Base-by-base conservation (phyloP, 139 green algal genomes). In the Chlamydomonas sp. region DNA sequence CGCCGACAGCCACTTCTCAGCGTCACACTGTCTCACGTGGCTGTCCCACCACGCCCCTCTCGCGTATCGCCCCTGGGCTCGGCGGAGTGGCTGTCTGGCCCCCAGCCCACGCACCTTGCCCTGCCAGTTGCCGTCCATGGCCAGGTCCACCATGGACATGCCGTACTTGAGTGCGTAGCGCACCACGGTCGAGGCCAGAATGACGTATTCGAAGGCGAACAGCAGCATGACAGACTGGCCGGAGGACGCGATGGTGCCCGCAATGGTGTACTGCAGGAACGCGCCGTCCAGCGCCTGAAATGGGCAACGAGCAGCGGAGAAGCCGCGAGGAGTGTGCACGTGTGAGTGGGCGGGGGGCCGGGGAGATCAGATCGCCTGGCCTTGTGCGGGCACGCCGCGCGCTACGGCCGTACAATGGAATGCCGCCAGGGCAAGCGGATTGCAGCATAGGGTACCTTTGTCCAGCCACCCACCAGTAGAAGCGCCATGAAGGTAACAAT, bases 161-260 rank as follows among this genome's bases (percentile, higher is more conserved):
- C 81, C 78, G 90, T 99, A 99, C 92, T 99, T 99, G 85, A 96
- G 66, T 74, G 93, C 90, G 71, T 95, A 95, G 71, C 93, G 90
- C 57, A 96, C 86, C 12, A 95, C 87, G 9, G 95, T 91, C 0
- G 94, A 97, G 5, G 94, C 93, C 76, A 97, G 94, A 87, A 99
- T 98, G 73, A 98, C 92, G 90, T 99, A 99, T 92, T 99, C 98
- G 88, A 99, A 99, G 0, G 97, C 97, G 84, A 99, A 99, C 61
- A 99, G 95, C 62, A 99, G 92, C 88, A 98, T 92, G n/a, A 99
- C 95, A 17, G 89, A 95, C 68, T 98, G 95, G 5, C 93, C 95
- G 12, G 87, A 88, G 14, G 84, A 90, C 16, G 82, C 69, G 58
- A 99, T 89, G 4, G 95, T 97, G 64, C 93, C 89, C 8, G 74